Evolutionary conservation across 768 basidiomycete species (phyloP).

Genomic region (Tylopilus subfusipes): DNA sequence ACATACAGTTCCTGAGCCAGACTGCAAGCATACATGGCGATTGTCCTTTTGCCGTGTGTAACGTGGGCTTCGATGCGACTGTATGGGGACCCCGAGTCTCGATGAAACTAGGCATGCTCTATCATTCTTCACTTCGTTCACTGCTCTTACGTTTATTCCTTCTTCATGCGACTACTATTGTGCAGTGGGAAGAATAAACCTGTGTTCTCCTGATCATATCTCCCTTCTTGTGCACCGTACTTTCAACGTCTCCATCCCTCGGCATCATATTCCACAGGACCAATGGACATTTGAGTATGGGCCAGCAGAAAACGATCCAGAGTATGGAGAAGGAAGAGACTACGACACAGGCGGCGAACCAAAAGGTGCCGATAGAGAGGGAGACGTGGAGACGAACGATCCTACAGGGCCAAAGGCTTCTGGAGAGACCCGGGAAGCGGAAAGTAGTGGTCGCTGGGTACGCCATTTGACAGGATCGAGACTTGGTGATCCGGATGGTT

Average conservation of each 20-base stretch:
- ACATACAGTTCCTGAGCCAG: conserved; percentile 60
- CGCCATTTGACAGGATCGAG: conserved; percentile 63
- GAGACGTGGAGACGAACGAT: conserved; percentile 13
- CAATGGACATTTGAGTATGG: conserved; percentile 87
- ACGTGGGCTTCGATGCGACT: conserved; percentile 75
- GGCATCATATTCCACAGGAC: conserved; percentile 80
- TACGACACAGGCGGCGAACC: conserved; percentile 22
- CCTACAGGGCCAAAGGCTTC: neutral
- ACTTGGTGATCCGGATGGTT: conserved; percentile 66
- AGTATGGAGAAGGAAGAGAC: conserved; percentile 45
- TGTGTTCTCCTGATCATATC: conserved; percentile 90
- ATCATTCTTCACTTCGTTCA: neutral
- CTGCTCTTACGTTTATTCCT: neutral
- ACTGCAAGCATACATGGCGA: conserved; percentile 72
- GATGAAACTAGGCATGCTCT: conserved; percentile 66
- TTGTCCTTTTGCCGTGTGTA: conserved; percentile 79
- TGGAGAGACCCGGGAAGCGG: conserved; percentile 32
- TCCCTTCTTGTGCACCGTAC: conserved; percentile 86
- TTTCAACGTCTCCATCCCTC: conserved; percentile 94
- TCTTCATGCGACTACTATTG: neutral
- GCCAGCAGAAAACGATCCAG: conserved; percentile 75
- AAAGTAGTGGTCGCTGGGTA: conserved; percentile 73
- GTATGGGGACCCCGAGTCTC: conserved; percentile 87
- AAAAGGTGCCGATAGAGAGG: neutral
- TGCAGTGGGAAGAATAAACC: conserved; percentile 78